phyloP scores from a whole-genome alignment of 1,284 basidiomycete species.

The Heterobasidion irregulare region DNA sequence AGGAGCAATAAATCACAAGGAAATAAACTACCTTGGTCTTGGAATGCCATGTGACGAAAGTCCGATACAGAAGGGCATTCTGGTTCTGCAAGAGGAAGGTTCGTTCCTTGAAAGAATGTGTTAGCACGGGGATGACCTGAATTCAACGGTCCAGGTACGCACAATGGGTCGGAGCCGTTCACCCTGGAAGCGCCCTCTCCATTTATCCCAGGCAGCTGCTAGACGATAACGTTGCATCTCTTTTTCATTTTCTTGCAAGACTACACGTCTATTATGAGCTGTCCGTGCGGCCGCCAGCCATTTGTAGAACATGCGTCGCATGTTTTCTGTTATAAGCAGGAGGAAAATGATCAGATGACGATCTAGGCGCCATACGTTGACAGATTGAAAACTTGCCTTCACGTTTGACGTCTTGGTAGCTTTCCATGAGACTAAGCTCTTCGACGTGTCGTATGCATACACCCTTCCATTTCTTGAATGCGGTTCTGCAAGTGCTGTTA shows the following conservation, averaged over 20 bases:
- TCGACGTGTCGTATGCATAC: conserved; percentile 55
- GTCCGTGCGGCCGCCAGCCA: conserved; percentile 58
- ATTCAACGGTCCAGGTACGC: conserved; percentile 16
- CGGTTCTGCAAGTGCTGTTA: conserved; percentile 26
- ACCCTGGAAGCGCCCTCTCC: conserved; percentile 62
- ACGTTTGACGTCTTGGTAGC: conserved; percentile 67
- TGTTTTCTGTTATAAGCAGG: conserved; percentile 37
- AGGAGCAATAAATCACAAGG: conserved; percentile 3
- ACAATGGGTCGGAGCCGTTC: conserved; percentile 58
- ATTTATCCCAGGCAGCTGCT: conserved; percentile 61
- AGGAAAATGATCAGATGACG: not conserved
- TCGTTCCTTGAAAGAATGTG: conserved; percentile 40
- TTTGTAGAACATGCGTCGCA: conserved; percentile 58
- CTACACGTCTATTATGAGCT: conserved; percentile 45
- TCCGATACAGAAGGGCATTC: conserved; percentile 49
- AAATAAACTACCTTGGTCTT: conserved; percentile 48
- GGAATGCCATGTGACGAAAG: conserved; percentile 65
- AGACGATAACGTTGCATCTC: conserved; percentile 45
- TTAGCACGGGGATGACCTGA: not conserved
- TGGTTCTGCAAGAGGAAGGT: conserved; percentile 49
- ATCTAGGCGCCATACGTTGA: not conserved
- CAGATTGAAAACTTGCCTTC: conserved; percentile 40
- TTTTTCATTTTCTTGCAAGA: conserved; percentile 52
- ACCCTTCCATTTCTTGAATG: conserved; percentile 62
- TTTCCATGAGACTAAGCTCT: conserved; percentile 69